phyloP scores from a whole-genome alignment of 2,329 filamentous ascomycete genomes.

The Scedosporium minutisporum region DNA sequence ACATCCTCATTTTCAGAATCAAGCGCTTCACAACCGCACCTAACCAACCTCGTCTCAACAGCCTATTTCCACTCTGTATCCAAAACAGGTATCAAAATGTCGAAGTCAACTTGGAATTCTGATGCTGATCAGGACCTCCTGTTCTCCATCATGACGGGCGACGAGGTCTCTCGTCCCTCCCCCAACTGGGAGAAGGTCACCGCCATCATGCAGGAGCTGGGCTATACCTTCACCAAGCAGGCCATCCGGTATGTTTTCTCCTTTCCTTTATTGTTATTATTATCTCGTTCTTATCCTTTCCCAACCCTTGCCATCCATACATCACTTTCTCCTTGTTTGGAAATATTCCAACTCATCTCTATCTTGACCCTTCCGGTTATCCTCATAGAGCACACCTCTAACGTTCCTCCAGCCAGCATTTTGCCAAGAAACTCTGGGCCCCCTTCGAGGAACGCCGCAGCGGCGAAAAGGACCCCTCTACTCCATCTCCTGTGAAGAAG shows the following conservation, averaged over 20 bases:
- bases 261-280: constrained; percentile 5
- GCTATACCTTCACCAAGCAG: constrained; percentile 25
- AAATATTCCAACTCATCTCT: neutral
- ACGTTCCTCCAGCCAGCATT: constrained; percentile 24
- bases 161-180: constrained; percentile 18
- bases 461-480: constrained; percentile 3
- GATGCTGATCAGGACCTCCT: constrained; percentile 5
- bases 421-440: constrained; percentile 26
- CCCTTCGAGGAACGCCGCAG: constrained; percentile 22
- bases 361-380: neutral
- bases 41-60: constrained; percentile 3
- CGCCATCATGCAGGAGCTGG: constrained; percentile 24
- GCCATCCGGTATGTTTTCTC: constrained; percentile 29
- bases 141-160: constrained; percentile 22
- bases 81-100: constrained; percentile 13
- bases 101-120: constrained; percentile 5
- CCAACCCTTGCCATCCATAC: constrained; percentile 8
- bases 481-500: constrained; percentile 10
- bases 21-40: neutral
- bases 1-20: neutral
- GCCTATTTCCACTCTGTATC: neutral
- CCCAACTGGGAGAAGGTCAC: constrained; percentile 25
- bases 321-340: neutral
- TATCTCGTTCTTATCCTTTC: constrained; percentile 2
- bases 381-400: neutral